Percentiles rank a stretch among this genome's conserved stretches.
phyloP scores from a whole-genome alignment of 2,329 filamentous ascomycete species.

The Rhexocercosporidium sp. region DNA sequence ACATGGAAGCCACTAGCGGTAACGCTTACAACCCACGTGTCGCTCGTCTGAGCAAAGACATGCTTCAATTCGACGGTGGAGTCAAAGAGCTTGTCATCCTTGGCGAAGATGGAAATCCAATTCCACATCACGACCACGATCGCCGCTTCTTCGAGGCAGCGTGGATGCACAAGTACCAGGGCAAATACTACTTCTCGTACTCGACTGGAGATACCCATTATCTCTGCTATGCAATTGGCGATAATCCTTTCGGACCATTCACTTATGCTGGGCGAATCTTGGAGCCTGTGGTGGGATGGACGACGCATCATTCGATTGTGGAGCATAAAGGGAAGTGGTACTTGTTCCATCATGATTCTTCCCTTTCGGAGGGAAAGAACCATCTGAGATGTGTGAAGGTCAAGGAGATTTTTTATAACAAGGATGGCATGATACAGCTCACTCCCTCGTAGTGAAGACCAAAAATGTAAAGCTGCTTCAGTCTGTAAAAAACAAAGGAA shows the following conservation, averaged over 20 bases:
- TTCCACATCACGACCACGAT: constrained; percentile 72
- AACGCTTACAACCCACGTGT: constrained; percentile 70
- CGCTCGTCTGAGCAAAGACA: constrained; percentile 66
- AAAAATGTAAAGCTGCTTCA: background rate
- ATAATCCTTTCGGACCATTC: constrained; percentile 72
- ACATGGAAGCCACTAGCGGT: constrained; percentile 65
- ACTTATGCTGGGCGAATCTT: constrained; percentile 73
- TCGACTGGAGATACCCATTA: constrained; percentile 80
- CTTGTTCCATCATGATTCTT: constrained; percentile 77
- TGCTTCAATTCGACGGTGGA: constrained; percentile 62
- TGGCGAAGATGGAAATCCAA: constrained; percentile 62
- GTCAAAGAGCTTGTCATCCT: constrained; percentile 68
- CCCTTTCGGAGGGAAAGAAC: constrained; percentile 67
- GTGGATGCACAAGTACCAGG: constrained; percentile 77
- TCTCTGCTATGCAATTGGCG: constrained; percentile 70
- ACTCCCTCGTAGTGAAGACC: constrained; percentile 3
- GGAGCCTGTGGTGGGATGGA: constrained; percentile 81
- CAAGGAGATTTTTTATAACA: constrained; percentile 75
- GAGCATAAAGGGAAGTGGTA: constrained; percentile 76
- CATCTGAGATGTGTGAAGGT: constrained; percentile 78
- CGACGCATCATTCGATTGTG: constrained; percentile 79
- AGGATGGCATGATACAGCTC: constrained; percentile 61
- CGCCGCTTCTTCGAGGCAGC: constrained; percentile 80
- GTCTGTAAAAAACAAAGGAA: no score
- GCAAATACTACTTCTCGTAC: constrained; percentile 77